Evolutionary conservation across 345 rosid genomes (phyloP), one percentile per base, ranked within the genome.

Genomic region (Mallotus nudiflorus): DNA sequence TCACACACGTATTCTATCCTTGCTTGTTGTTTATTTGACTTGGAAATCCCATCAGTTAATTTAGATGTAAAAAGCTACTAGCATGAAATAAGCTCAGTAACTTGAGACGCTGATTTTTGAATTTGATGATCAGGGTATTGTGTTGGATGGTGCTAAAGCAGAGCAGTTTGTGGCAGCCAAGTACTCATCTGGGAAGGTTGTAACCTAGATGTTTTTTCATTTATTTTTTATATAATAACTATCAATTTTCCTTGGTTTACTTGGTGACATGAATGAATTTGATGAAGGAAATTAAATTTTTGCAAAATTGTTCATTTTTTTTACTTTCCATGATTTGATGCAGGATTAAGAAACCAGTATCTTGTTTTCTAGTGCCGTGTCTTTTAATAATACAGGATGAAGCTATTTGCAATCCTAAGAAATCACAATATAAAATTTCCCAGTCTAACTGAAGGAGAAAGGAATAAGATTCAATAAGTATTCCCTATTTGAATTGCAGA

Each of bases 81-180:
- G 62, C 27, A 59, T 13, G n/a, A 13, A 12, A 13, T 45, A 53
- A 45, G 9, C 39, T 54, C 27, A 25, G 31, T 60, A 29, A 58
- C 40, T 53, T 57, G 22, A 62, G 25, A 59, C 24, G 49, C 78
- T 77, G 69, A 76, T 40, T 55, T 42, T 53, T 54, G 51, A 72
- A 65, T 78, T 80, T 74, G 59, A 61, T 78, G 66, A 65, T 59
- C 90, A 94, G 99, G 99, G 99, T 54, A 78, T 91, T 9, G 61
- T 83, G 68, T 69, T 90, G 65, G 90, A 86, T 73, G 88, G 82
- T 51, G 78, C 76, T 73, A 66, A 75, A 18, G 85, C 90, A 12
- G 95, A 91, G 88, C 91, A 94, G 89, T 87, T 91, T 22, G 89
- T 77, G 56, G 97, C 96, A n/a, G 89, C 98, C 68, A 84, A 92